These are phyloP conservation scores for Cutaneotrichosporon sp. DNA, from an alignment of 1,284 basidiomycete genomes.

Conservation along the genomic window DNA sequence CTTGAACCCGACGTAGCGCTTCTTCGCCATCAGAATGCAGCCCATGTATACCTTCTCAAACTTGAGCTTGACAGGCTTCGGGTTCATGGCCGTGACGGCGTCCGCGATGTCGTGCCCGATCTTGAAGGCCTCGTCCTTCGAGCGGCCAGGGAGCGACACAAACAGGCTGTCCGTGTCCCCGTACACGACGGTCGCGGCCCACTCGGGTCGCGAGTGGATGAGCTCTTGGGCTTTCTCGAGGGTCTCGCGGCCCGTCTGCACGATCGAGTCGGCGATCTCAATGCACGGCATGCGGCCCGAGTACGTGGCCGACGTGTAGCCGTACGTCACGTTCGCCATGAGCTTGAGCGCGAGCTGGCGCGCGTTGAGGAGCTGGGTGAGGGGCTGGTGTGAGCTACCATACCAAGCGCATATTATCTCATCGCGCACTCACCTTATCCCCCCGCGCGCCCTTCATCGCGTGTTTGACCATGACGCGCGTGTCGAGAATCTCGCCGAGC, in stretches of 20 bases:
- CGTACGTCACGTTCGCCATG: constrained; percentile 85
- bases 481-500: constrained; percentile 89
- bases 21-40: constrained; percentile 92
- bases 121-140: constrained; percentile 88
- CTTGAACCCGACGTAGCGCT: constrained; percentile 95
- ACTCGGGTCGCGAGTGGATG: constrained; percentile 75
- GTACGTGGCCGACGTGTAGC: constrained; percentile 89
- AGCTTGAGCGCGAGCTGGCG: constrained; percentile 86
- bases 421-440: constrained; percentile 65
- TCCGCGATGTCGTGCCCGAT: constrained; percentile 93
- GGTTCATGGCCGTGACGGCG: constrained; percentile 80
- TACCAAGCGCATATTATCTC: too few species aligned
- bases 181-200: constrained; percentile 92
- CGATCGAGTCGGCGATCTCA: constrained; percentile 98
- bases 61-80: constrained; percentile 89
- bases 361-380: constrained; percentile 76
- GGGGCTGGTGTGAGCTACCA: constrained; percentile 60
- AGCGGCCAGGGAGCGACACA: constrained; percentile 81
- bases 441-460: constrained; percentile 80
- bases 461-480: constrained; percentile 96
- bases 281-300: constrained; percentile 98
- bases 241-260: constrained; percentile 93
- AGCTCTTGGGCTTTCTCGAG: constrained; percentile 87
- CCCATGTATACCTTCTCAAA: constrained; percentile 98
- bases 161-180: constrained; percentile 99